Percentiles rank a stretch among this genome's conserved stretches.
phyloP scores from a whole-genome alignment of 768 basidiomycete genomes.

The Mycena leptocephala region DNA sequence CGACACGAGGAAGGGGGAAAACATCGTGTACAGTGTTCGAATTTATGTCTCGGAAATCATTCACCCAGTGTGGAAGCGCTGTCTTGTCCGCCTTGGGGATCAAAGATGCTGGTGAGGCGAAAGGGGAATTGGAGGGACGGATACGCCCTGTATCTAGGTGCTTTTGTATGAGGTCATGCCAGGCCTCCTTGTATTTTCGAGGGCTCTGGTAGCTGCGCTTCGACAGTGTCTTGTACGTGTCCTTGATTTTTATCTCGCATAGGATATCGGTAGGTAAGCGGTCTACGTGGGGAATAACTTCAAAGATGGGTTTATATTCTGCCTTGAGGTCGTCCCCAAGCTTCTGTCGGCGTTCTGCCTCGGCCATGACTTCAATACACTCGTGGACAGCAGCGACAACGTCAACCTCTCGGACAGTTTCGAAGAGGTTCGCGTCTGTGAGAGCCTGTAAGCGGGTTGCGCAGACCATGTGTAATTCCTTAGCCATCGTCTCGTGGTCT shows the following conservation, averaged over 20 bases:
- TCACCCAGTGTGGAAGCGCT: slow-evolving; percentile 43
- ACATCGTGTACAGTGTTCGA: slow-evolving; percentile 40
- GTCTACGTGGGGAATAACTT: slow-evolving; percentile 38
- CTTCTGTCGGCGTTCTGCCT: not conserved
- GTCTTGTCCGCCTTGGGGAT: slow-evolving; percentile 49
- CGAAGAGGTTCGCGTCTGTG: not conserved
- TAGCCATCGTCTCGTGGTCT: not conserved
- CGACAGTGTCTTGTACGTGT: slow-evolving; percentile 37
- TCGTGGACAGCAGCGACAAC: not conserved
- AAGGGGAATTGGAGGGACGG: slow-evolving; percentile 38
- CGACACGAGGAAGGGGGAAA: slow-evolving; percentile 44
- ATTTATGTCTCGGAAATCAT: slow-evolving; percentile 46
- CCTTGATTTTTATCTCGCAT: slow-evolving; percentile 39
- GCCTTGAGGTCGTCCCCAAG: slow-evolving; percentile 5
- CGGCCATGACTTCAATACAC: not conserved
- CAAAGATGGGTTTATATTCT: slow-evolving; percentile 37
- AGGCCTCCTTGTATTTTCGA: slow-evolving; percentile 47
- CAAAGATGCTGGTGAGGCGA: slow-evolving; percentile 50
- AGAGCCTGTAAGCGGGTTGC: not conserved
- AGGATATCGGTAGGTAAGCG: slow-evolving; percentile 38
- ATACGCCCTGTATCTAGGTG: slow-evolving; percentile 50
- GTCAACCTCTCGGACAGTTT: not conserved
- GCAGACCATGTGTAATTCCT: not conserved
- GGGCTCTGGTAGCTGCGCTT: slow-evolving; percentile 44
- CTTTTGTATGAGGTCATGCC: slow-evolving; percentile 46